Evolutionary conservation across 2,329 filamentous ascomycete genomes (phyloP), one percentile per base, ranked within the genome.

Genomic region (Xylariaceae sp.): DNA sequence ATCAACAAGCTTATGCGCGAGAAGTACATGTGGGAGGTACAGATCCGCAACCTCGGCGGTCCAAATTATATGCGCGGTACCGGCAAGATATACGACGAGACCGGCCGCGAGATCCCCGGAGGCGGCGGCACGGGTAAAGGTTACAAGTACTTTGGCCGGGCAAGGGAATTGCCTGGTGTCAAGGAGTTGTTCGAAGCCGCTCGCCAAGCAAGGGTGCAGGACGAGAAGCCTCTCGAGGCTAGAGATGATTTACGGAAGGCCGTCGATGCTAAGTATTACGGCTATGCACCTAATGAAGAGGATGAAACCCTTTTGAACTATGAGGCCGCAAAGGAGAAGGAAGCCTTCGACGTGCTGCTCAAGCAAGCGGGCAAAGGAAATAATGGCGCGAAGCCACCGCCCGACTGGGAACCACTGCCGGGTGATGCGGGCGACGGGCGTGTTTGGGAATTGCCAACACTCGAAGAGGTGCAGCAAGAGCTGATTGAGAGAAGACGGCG

Each of bases 1-100:
- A 95, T 99, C 79, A 99, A 99, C 79, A 95, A 96, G 75, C 81
- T 96, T 59, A 96, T 99, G 89, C 86, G 91, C 61, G 94, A 99
- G 77, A 99, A 99, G 74, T 91, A 95, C 80, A 91, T 95, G 81
- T 99, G 94, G 94, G 94, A 99, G 77, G 84, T 94, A 64, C 91
- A 96, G 74, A 96, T 99, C 64, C 83, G 91, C 55, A 95, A 95
- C 67, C 72, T 97, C 29, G 94, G 94, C n/a, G 94, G 94, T 2
- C 94, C 94, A 32, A 97, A 97, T 73, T 99, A 97, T 72, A 95
- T 94, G 87, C 80, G 91, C 32, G 82, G 83, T 3, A 81, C 80
- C 0, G 84, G 78, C n/a, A 83, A 84, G 61, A 79, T 88, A 47
- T 89, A 88, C 70, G 87, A 90, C 68, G 87, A 89, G 65, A 80